Evolutionary conservation across 495 filamentous ascomycete species (phyloP), one percentile per base, ranked within the genome.

Genomic region (Stereocaulon alpinum): DNA sequence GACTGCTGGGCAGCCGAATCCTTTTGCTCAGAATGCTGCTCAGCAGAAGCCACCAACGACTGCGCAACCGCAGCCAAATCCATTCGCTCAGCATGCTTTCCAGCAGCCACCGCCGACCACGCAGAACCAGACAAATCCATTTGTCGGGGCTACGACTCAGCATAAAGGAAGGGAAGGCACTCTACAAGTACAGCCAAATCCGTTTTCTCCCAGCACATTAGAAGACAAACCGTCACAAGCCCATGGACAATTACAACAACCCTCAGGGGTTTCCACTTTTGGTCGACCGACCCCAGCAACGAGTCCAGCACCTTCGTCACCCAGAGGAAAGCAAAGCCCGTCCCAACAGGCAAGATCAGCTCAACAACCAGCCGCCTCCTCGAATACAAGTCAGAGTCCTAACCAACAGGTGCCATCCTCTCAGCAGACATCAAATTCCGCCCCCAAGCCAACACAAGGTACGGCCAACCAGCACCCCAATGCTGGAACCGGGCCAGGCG

Each of bases 391-490:
- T 47, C 32, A 63, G 24, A 50, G 20, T 42, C 27, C 37, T 51
- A 48, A n/a, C 34, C n/a, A 41, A 34, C 41, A 50, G 20, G 42
- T 42, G 56, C 22, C 30, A 27, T 14, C 34, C 2, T 40, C 52
- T 41, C 61, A 58, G 29, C 54, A 56, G 45, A 27, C 24, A 45
- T 51, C 48, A 34, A 55, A 45, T 40, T 10, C 29, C 34, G 18
- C 52, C 37, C 47, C 48, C 0, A 62, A 66, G 18, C 71, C 74
- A 61, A 63, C 64, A 47, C 58, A 72, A 24, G 62, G 66, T 37
- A 56, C 72, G 15, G 72, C 69, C 4, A 73, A 58, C 48, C 76
- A 74, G 43, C 72, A 73, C 37, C 69, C 74, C 17, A 59, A 68
- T 55, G 20, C 62, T 32, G 76, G 72, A 0, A 66, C 72, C 24